Evolutionary conservation across 2,329 filamentous ascomycete genomes (phyloP).

Genomic region (Diaporthe humulicola): DNA sequence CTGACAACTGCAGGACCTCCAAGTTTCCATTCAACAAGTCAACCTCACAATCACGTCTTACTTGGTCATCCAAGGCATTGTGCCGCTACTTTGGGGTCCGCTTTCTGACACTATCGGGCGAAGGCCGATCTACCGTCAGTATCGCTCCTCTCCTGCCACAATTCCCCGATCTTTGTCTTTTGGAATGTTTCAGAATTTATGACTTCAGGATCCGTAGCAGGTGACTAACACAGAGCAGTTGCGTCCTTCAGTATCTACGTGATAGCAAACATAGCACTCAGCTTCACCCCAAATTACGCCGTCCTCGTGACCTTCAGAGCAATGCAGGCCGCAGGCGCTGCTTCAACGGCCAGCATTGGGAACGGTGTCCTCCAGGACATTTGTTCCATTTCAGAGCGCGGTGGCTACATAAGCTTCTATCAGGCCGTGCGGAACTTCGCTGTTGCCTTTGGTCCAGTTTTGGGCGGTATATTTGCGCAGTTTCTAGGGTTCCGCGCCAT

Average conservation of each 20-base stretch:
- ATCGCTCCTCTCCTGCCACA: too few relatives aligned
- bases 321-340: slow-evolving; percentile 62
- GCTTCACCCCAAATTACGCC: slow-evolving; percentile 57
- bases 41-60: slow-evolving; percentile 60
- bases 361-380: slow-evolving; percentile 52
- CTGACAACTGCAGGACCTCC: slow-evolving; percentile 44
- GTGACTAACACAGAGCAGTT: too few relatives aligned
- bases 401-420: slow-evolving; percentile 49
- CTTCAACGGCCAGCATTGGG: slow-evolving; percentile 61
- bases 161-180: too few relatives aligned
- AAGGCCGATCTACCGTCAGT: slow-evolving; percentile 57
- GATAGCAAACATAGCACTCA: slow-evolving; percentile 60
- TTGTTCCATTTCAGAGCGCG: slow-evolving; percentile 46
- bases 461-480: slow-evolving; percentile 49
- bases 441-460: slow-evolving; percentile 49
- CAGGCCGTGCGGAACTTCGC: slow-evolving; percentile 47
- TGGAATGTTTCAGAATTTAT: too few relatives aligned
- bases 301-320: slow-evolving; percentile 59
- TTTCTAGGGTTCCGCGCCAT: slow-evolving; percentile 49
- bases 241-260: slow-evolving; percentile 62
- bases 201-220: too few relatives aligned
- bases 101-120: slow-evolving; percentile 62
- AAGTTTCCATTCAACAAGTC: slow-evolving; percentile 48
- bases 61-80: slow-evolving; percentile 65
- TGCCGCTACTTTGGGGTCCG: slow-evolving; percentile 62